Evolutionary conservation across 768 basidiomycete genomes (phyloP).

Genomic region (Boletus rufocinnamomeus): DNA sequence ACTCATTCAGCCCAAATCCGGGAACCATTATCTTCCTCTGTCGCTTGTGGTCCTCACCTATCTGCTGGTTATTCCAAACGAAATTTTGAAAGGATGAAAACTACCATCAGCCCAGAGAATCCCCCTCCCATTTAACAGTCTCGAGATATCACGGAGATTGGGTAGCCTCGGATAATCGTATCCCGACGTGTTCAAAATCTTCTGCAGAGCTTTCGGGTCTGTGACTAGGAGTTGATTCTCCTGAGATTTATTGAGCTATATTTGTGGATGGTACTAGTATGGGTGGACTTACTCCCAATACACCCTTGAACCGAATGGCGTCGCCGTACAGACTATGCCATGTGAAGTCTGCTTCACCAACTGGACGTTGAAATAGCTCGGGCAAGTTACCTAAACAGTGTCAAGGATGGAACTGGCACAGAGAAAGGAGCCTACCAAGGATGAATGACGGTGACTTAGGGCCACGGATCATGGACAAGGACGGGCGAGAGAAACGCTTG

Average conservation of each 20-base stretch:
- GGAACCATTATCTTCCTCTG: slow-evolving; percentile 56
- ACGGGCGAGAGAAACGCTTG: not conserved
- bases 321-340: slow-evolving; percentile 35
- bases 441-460: slow-evolving; percentile 21
- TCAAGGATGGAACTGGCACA: slow-evolving; percentile 11
- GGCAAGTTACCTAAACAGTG: slow-evolving; percentile 26
- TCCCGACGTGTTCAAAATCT: slow-evolving; percentile 42
- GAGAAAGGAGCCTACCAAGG: slow-evolving; percentile 8
- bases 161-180: slow-evolving; percentile 43
- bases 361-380: slow-evolving; percentile 27
- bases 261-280: not conserved
- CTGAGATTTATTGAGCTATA: slow-evolving; percentile 28
- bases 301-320: slow-evolving; percentile 25
- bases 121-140: slow-evolving; percentile 32
- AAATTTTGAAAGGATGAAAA: not conserved
- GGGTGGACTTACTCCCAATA: slow-evolving; percentile 22
- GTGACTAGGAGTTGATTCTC: slow-evolving; percentile 47
- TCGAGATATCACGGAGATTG: slow-evolving; percentile 19
- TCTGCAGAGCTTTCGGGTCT: slow-evolving; percentile 47
- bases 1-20: slow-evolving; percentile 53
- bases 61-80: slow-evolving; percentile 16
- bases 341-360: slow-evolving; percentile 30
- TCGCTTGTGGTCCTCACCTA: slow-evolving; percentile 47
- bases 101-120: slow-evolving; percentile 44
- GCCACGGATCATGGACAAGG: slow-evolving; percentile 17